phyloP scores from a whole-genome alignment of 192 early-diverging fungal genomes.

The Coemansia umbellata region DNA sequence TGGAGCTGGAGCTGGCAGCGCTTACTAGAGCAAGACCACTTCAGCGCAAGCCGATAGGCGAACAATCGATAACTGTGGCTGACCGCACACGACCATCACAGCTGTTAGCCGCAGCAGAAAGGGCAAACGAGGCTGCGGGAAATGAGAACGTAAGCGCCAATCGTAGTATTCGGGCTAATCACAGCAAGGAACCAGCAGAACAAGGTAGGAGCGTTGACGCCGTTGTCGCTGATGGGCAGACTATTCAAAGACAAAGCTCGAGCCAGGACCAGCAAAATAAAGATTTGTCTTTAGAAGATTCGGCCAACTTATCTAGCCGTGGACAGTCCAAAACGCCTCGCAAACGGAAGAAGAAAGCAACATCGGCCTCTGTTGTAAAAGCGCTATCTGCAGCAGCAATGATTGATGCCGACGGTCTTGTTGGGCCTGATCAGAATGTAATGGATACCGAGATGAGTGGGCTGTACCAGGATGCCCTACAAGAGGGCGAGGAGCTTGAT shows the following conservation, averaged over 20 bases:
- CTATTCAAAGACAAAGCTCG: too few species aligned
- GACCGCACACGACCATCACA: too few species aligned
- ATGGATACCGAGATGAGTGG: slow-evolving; percentile 47
- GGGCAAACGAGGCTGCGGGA: too few species aligned
- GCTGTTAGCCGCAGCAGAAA: too few species aligned
- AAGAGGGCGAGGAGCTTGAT: slow-evolving; percentile 46
- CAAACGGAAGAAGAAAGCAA: slow-evolving; percentile 26
- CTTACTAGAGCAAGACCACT: neutral
- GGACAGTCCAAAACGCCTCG: slow-evolving; percentile 17
- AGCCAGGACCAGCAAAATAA: too few species aligned
- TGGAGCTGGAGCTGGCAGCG: neutral
- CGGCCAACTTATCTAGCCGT: slow-evolving; percentile 10
- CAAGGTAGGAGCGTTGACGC: too few species aligned
- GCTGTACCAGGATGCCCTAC: slow-evolving; percentile 49
- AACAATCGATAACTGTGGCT: too few species aligned
- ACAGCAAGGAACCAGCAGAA: too few species aligned
- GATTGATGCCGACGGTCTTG: slow-evolving; percentile 11
- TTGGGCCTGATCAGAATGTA: slow-evolving; percentile 9
- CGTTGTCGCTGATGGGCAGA: too few species aligned
- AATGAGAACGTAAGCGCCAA: too few species aligned
- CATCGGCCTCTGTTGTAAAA: slow-evolving; percentile 13
- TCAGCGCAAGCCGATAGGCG: neutral
- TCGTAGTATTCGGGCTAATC: too few species aligned
- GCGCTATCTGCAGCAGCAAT: slow-evolving; percentile 10
- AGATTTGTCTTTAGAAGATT: too few species aligned